Conservation (phyloP, 1,284 basidiomycete genomes). For the Porodaedalea pini region DNA sequence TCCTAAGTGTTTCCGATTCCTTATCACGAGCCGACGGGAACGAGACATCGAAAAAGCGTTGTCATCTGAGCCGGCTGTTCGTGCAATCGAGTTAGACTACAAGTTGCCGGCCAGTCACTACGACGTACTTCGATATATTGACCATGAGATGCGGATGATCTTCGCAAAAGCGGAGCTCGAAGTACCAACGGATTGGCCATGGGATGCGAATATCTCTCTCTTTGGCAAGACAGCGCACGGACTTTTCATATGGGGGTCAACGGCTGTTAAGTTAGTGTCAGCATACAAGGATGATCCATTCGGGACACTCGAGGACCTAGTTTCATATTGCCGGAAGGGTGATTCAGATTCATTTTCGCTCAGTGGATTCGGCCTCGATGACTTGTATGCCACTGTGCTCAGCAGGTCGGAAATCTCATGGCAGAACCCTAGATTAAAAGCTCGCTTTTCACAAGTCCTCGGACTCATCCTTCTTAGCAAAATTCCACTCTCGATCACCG, state of each 20-base stretch:
- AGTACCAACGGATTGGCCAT: slow-evolving; percentile 3
- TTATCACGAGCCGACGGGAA: slow-evolving; percentile 5
- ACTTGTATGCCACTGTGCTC: slow-evolving; percentile 5
- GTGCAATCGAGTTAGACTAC: neutral
- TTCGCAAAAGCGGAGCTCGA: neutral
- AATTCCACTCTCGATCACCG: neutral
- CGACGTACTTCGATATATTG: neutral
- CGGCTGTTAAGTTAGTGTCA: slow-evolving; percentile 1
- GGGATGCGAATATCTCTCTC: neutral
- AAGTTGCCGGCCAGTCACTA: neutral
- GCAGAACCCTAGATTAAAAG: neutral
- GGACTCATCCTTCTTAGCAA: slow-evolving; percentile 4
- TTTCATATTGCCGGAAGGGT: too few species aligned
- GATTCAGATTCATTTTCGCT: neutral
- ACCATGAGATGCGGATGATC: neutral
- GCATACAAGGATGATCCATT: neutral
- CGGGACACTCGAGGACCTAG: neutral
- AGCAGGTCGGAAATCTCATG: neutral
- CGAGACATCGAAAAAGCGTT: neutral
- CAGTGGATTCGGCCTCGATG: neutral
- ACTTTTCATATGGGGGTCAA: slow-evolving; percentile 11
- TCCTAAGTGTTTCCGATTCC: neutral
- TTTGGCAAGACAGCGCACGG: neutral
- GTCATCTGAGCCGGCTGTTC: neutral
- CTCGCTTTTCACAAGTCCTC: neutral